A percentile compares a stretch with the other conserved stretches of the same genome.
These are phyloP conservation scores for Dictyophora rubrovolvata DNA, from an alignment of 768 basidiomycete genomes.

Conservation along the genomic window DNA sequence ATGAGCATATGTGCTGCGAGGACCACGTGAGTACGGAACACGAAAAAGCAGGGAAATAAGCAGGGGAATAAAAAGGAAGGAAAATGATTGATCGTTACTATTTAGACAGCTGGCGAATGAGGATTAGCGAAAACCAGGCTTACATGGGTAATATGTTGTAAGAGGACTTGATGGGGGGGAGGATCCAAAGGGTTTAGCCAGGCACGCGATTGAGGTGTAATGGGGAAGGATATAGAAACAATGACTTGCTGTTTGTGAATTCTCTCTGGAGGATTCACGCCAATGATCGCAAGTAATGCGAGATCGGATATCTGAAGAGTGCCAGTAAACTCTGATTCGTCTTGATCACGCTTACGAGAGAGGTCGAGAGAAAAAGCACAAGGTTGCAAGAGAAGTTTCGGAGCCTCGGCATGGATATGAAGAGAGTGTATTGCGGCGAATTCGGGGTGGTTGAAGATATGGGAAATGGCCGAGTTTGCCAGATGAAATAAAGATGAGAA, in stretches of 20 bases:
- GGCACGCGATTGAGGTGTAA: conserved; percentile 10
- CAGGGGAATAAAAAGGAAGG: background rate
- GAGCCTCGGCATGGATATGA: conserved; percentile 32
- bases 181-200: conserved; percentile 5
- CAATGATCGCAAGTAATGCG: conserved; percentile 47
- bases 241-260: conserved; percentile 53
- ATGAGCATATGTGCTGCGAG: conserved; percentile 36
- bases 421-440: conserved; percentile 28
- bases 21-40: background rate
- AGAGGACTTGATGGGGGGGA: conserved; percentile 23
- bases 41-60: background rate
- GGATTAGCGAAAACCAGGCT: conserved; percentile 6
- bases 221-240: conserved; percentile 39
- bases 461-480: conserved; percentile 26
- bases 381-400: conserved; percentile 45
- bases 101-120: conserved; percentile 28
- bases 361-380: conserved; percentile 32
- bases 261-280: conserved; percentile 62
- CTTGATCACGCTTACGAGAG: conserved; percentile 9
- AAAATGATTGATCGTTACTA: conserved; percentile 18
- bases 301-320: conserved; percentile 36
- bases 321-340: background rate
- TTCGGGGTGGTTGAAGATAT: conserved; percentile 27
- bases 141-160: conserved; percentile 22
- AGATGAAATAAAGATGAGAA: conserved; percentile 25